A percentile compares a stretch with the other conserved stretches of the same genome.
phyloP scores from a whole-genome alignment of 148 eudicot genomes.

The Rhododendron ovatum region DNA sequence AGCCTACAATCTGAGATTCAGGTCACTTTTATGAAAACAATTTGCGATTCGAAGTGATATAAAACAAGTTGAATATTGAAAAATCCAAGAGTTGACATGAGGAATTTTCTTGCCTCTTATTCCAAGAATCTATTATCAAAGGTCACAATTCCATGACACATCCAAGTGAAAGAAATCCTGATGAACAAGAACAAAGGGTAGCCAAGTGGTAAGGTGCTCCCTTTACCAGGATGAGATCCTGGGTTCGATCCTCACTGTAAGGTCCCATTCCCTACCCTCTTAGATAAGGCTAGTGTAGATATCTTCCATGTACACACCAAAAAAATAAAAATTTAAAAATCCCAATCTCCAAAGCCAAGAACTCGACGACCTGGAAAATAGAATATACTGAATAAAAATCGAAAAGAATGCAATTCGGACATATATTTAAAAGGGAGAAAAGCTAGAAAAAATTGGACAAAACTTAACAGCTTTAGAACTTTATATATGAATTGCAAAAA shows the following conservation, averaged over 20 bases:
- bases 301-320: background rate
- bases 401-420: background rate
- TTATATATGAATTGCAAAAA: too few species aligned
- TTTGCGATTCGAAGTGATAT: background rate
- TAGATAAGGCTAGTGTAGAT: background rate
- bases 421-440: background rate
- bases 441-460: background rate
- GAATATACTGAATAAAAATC: background rate
- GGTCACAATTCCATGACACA: background rate
- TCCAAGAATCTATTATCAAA: background rate
- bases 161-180: background rate
- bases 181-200: background rate
- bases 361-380: background rate
- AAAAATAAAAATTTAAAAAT: background rate
- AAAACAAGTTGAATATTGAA: background rate
- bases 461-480: background rate
- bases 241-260: background rate
- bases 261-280: background rate
- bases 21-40: background rate
- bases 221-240: background rate
- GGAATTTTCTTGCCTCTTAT: background rate
- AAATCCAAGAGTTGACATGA: background rate
- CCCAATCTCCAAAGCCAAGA: background rate
- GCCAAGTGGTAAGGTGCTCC: background rate
- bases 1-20: background rate